Percentiles rank a stretch among this genome's conserved stretches.
Conservation (phyloP, 2,329 filamentous ascomycete genomes). For the Colletotrichum theobromicola region DNA sequence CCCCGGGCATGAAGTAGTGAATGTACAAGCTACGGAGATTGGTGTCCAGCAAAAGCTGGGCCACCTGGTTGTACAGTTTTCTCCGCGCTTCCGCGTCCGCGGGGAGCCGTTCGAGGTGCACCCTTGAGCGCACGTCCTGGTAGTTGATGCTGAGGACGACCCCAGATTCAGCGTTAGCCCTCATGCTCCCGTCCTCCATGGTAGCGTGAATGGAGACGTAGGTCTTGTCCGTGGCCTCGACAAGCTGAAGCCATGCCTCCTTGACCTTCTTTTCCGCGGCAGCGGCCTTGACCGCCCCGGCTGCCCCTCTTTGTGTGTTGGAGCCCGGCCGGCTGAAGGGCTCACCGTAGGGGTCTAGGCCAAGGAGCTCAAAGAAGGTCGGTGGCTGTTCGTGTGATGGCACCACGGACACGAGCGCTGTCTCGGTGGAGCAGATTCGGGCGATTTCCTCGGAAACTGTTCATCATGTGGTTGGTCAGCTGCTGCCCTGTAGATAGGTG, state of each 20-base stretch:
- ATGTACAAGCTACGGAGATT: not conserved
- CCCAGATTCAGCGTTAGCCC: not conserved
- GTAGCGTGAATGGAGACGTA: not conserved
- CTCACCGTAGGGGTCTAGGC: not conserved
- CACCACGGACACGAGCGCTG: not conserved
- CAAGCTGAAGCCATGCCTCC: not conserved
- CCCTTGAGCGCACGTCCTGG: not conserved
- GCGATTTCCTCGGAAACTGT: not conserved
- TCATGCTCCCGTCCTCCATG: not conserved
- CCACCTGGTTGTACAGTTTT: not conserved
- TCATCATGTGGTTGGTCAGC: not conserved
- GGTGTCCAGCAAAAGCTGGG: not conserved
- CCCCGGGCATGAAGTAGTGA: not conserved
- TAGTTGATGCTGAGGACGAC: not conserved
- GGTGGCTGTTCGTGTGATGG: not conserved
- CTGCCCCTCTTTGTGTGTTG: not conserved
- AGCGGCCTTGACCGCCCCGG: not conserved
- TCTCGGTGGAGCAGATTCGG: not conserved
- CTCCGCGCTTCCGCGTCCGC: not conserved
- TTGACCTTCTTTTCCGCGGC: not conserved
- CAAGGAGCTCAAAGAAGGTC: not conserved
- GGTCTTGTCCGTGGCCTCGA: not conserved
- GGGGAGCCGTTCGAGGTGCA: not conserved
- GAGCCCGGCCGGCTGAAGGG: not conserved
- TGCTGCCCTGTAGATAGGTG: not conserved